Evolutionary conservation across 768 basidiomycete genomes (phyloP), one percentile per base, ranked within the genome.

Genomic region (Pulveroboletus sp.): DNA sequence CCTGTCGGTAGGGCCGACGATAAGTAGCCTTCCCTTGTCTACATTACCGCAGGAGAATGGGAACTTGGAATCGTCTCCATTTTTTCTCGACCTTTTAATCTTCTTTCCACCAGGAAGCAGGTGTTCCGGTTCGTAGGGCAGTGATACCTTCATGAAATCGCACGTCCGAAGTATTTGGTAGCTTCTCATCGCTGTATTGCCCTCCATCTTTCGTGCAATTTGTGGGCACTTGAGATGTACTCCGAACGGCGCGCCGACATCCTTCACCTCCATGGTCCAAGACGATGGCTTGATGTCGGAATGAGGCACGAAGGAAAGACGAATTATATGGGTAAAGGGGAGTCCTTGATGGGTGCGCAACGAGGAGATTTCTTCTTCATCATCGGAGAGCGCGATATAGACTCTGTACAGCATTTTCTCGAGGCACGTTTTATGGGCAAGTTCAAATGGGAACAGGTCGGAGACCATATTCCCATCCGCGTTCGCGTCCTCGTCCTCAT

Each of bases 1-100:
- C 14, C 57, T 59, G 44, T 54, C 66, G 8, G 43, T 43, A 17
- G 69, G 68, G 9, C 59, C 56, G 19, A 60, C 49, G 25, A 69
- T 35, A n/a, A 70, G 62, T 20, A 68, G 23, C 37, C 60, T 56
- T 27, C 63, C 53, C 7, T 39, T 7, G 12, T 39, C 14, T 34
- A 11, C 16, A 31, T 34, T 13, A 14, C 24, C 2, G 39, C 19
- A n/a, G n/a, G n/a, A n/a, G 11, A 31, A 47, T 10, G 43, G 32
- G n/a, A 25, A 14, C 3, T n/a, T 34, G 19, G 29, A 6, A 0
- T n/a, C 16, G 16, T n/a, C 6, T 0, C 23, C 2, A 2, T 3
- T 12, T 40, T n/a, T n/a, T n/a, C n/a, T n/a, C n/a, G n/a, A n/a
- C n/a, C n/a, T n/a, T n/a, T n/a, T n/a, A n/a, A n/a, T n/a, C n/a